These are phyloP conservation scores for Magnaporthiopsis poae DNA, from an alignment of 2,329 filamentous ascomycete genomes.

Conservation along the genomic window DNA sequence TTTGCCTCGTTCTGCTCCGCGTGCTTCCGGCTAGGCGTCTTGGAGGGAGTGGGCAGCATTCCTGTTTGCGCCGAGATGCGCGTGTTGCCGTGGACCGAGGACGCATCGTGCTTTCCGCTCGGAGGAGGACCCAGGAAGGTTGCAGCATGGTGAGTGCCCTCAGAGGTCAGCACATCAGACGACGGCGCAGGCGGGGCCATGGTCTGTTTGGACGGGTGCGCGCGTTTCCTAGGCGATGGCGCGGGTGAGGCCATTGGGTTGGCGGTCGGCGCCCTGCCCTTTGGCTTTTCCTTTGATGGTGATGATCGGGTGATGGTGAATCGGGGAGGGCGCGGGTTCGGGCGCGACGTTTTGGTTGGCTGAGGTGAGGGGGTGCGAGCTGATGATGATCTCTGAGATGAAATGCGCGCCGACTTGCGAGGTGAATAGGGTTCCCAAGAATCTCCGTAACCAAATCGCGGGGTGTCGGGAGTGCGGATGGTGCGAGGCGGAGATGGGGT, in stretches of 20 bases:
- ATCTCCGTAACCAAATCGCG: conserved; percentile 57
- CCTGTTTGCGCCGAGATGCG: conserved; percentile 23
- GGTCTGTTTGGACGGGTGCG: conserved; percentile 30
- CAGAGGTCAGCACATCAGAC: conserved; percentile 34
- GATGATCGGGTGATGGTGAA: conserved; percentile 19
- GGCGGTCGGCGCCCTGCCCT: not conserved
- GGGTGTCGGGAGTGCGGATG: conserved; percentile 59
- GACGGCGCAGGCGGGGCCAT: conserved; percentile 33
- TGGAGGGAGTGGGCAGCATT: conserved; percentile 68
- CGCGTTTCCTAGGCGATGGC: conserved; percentile 42
- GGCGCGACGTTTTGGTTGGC: conserved; percentile 14
- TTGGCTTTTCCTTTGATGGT: not conserved
- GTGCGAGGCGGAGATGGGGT: conserved; percentile 53
- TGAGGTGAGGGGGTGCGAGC: conserved; percentile 47
- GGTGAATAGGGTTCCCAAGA: conserved; percentile 64
- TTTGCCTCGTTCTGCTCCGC: conserved; percentile 39
- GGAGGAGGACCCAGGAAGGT: conserved; percentile 27
- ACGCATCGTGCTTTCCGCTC: conserved; percentile 7
- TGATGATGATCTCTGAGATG: conserved; percentile 38
- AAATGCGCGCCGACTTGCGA: conserved; percentile 58
- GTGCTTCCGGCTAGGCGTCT: conserved; percentile 60
- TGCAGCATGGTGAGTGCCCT: conserved; percentile 33
- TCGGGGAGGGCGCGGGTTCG: conserved; percentile 16
- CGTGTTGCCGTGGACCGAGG: conserved; percentile 17
- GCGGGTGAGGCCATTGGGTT: conserved; percentile 31